A percentile compares a stretch with the other conserved stretches of the same genome.
phyloP scores from a whole-genome alignment of 257 asterid species.

The Solanum sitiens region DNA sequence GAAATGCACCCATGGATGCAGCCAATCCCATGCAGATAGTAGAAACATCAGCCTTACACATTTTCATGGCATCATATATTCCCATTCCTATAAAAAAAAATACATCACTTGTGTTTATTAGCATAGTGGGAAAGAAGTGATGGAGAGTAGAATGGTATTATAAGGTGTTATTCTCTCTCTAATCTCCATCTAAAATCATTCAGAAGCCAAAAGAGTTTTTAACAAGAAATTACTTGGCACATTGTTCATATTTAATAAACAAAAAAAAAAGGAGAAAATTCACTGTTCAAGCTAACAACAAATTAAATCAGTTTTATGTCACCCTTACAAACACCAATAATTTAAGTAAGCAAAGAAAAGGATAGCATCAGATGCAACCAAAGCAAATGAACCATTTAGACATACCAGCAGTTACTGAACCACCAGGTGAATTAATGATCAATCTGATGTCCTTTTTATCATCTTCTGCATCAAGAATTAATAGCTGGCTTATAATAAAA shows the following conservation, averaged over 20 bases:
- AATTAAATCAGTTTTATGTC: neutral
- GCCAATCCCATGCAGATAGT: constrained; percentile 92
- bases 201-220: neutral
- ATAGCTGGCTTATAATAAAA: constrained; percentile 71
- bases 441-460: constrained; percentile 61
- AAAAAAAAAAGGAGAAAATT: neutral
- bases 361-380: neutral
- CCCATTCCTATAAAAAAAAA: constrained; percentile 61
- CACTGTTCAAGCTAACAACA: neutral
- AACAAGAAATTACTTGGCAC: neutral
- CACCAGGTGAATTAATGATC: constrained; percentile 95
- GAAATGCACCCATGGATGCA: constrained; percentile 94
- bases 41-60: constrained; percentile 95
- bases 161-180: neutral
- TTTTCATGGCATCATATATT: constrained; percentile 94
- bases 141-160: neutral
- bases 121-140: neutral
- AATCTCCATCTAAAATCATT: neutral
- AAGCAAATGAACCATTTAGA: neutral
- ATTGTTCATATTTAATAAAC: neutral
- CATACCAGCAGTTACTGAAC: constrained; percentile 94
- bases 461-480: constrained; percentile 85
- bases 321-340: neutral
- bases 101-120: neutral
- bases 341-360: neutral